Conservation (phyloP, 768 basidiomycete species). For the Agaricus bisporus region DNA sequence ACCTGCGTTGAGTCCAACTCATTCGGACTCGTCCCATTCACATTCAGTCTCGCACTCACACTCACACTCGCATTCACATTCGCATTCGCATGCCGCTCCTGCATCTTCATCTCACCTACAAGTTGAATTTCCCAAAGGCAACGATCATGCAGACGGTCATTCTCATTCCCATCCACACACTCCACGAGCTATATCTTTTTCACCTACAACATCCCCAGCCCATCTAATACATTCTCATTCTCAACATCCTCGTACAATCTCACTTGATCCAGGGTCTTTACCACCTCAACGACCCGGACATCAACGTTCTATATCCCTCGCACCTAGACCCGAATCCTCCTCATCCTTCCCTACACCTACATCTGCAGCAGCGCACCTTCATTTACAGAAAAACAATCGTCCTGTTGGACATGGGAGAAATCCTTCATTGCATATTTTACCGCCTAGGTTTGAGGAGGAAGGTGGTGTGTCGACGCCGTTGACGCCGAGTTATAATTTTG, state of each 20-base stretch:
- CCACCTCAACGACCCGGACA: constrained; percentile 12
- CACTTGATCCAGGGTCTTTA: background rate
- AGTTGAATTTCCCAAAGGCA: constrained; percentile 16
- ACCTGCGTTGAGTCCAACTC: constrained; percentile 12
- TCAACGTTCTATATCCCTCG: constrained; percentile 14
- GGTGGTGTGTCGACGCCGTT: constrained; percentile 41
- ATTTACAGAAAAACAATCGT: constrained; percentile 1
- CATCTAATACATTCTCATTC: constrained; percentile 22
- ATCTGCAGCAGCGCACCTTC: constrained; percentile 4
- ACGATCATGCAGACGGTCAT: constrained; percentile 16
- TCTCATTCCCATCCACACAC: constrained; percentile 20
- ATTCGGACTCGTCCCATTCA: constrained; percentile 20
- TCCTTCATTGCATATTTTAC: constrained; percentile 3
- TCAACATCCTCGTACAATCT: constrained; percentile 6
- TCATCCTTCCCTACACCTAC: background rate
- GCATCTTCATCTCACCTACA: constrained; percentile 11
- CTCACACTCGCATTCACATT: constrained; percentile 18
- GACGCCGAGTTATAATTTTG: constrained; percentile 57
- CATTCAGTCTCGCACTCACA: constrained; percentile 15
- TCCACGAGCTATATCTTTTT: constrained; percentile 16
- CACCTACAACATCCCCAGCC: constrained; percentile 19
- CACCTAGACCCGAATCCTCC: constrained; percentile 11
- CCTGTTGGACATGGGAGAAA: constrained; percentile 8
- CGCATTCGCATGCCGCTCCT: constrained; percentile 18
- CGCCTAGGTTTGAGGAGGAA: constrained; percentile 23